Evolutionary conservation across 2,329 filamentous ascomycete species (phyloP), one percentile per base, ranked within the genome.

Genomic region (Cryphonectria nitschkei): DNA sequence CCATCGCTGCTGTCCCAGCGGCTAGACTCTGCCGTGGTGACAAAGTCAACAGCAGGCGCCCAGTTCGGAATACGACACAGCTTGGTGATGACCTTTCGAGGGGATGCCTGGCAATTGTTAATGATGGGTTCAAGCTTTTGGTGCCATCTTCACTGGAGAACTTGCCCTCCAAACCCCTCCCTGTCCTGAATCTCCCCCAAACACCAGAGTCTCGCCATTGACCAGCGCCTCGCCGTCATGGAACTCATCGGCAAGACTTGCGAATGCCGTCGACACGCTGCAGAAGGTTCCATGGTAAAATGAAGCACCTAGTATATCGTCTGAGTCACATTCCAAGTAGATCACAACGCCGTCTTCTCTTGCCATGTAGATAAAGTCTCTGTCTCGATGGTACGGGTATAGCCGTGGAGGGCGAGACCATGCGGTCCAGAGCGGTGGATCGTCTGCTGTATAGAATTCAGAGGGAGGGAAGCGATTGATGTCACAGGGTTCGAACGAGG

Each of bases 321-420:
- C 83, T 7, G 85, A 85, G 60, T 88, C 87, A 71, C 93, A 89
- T 74, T 94, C 90, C 5, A 95, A 81, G 74, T 92, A 93, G 68
- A 90, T 87, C 13, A 98, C 86, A 65, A 90, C 84, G 3, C 96
- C 96, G 77, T 98, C 95, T 81, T 98, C 95, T 68, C 95, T 89
- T 14, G 92, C 93, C 22, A 99, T 83, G 77, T 96, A 97, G 65
- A 98, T 89, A 72, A 91, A 89, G 77, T 98, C 96, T 50, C 90
- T 89, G 26, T 83, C 85, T 68, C 87, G 82, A 67, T 87, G 87
- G 74, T 91, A 92, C 16, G 83, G 81, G 72, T 86, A 86, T 34
- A 89, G 86, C 9, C 95, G 90, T 71, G 89, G 87, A 1, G 94
- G 92, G 71, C 93, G 88, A 39, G 93, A 89, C 95, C 95, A 99